Conservation (phyloP, 108 stramenopile genomes). For the Skeletonema costatum region DNA sequence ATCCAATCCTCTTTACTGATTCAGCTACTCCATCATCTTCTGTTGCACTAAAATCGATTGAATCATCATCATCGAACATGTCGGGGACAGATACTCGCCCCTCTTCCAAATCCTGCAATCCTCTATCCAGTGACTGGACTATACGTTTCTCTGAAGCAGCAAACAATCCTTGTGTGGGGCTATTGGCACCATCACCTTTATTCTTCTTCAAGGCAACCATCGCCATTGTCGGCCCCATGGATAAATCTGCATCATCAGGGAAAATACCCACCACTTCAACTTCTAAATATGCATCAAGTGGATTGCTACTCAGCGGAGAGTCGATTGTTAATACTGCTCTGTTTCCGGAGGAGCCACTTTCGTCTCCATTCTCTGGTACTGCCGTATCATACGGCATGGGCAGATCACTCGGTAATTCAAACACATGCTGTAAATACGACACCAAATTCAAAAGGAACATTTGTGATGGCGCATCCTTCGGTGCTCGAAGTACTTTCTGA, state of each 20-base stretch:
- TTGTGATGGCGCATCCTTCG: constrained; percentile 19
- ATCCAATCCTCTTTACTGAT: constrained; percentile 35
- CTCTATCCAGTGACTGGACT: constrained; percentile 68
- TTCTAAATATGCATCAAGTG: constrained; percentile 62
- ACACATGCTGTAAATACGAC: constrained; percentile 68
- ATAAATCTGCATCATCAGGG: constrained; percentile 36
- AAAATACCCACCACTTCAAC: constrained; percentile 83
- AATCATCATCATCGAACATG: constrained; percentile 29
- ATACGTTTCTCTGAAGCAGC: constrained; percentile 75
- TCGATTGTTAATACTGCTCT: constrained; percentile 62
- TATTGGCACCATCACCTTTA: constrained; percentile 10
- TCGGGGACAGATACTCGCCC: constrained; percentile 51
- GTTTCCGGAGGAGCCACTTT: constrained; percentile 10
- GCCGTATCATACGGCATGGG: constrained; percentile 74
- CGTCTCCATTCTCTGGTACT: constrained; percentile 24
- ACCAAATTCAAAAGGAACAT: constrained; percentile 67
- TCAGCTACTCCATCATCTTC: constrained; percentile 28
- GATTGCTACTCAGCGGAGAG: constrained; percentile 64
- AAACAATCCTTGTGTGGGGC: constrained; percentile 55
- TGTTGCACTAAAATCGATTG: neutral
- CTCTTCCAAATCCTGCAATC: constrained; percentile 71
- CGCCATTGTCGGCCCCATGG: constrained; percentile 62
- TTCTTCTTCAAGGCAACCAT: constrained; percentile 70
- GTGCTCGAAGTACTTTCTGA: constrained; percentile 68
- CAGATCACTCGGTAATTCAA: constrained; percentile 61